Percentiles rank a stretch among this genome's conserved stretches.
These are phyloP conservation scores for Wickerhamiella alocasiicola DNA, from an alignment of 805 yeast genomes.

Conservation along the genomic window DNA sequence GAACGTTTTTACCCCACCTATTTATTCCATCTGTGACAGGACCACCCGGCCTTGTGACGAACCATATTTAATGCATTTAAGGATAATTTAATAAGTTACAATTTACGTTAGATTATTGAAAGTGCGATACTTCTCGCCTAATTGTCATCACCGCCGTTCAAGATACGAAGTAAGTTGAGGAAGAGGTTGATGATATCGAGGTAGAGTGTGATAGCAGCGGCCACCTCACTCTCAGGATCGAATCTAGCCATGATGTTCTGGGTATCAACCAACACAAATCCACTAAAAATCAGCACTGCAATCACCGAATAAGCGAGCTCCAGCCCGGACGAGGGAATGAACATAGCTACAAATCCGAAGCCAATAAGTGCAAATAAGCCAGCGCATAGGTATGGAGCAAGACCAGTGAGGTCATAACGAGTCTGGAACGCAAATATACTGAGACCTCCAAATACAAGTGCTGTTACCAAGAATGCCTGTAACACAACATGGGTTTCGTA, in stretches of 20 bases:
- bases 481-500: slow-evolving; percentile 52
- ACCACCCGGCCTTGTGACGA: no score
- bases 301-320: slow-evolving; percentile 57
- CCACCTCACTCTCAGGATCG: slow-evolving; percentile 76
- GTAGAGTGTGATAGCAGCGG: slow-evolving; percentile 65
- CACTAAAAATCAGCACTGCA: slow-evolving; percentile 63
- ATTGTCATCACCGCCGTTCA: slow-evolving; percentile 25
- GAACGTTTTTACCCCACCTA: no score
- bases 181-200: slow-evolving; percentile 76
- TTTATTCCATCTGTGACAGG: no score
- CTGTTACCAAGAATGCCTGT: slow-evolving; percentile 59
- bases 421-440: slow-evolving; percentile 67
- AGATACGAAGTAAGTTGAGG: slow-evolving; percentile 56
- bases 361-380: slow-evolving; percentile 59
- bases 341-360: slow-evolving; percentile 55
- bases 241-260: slow-evolving; percentile 62
- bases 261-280: slow-evolving; percentile 68
- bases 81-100: no score
- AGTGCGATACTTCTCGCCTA: no score
- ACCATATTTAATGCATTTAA: no score
- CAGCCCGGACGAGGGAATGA: slow-evolving; percentile 46
- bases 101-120: no score
- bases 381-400: slow-evolving; percentile 47
- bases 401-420: slow-evolving; percentile 57
- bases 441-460: slow-evolving; percentile 61